Base-by-base conservation (phyloP, 495 filamentous ascomycete species). In the Penicillium psychrofluorescens region DNA sequence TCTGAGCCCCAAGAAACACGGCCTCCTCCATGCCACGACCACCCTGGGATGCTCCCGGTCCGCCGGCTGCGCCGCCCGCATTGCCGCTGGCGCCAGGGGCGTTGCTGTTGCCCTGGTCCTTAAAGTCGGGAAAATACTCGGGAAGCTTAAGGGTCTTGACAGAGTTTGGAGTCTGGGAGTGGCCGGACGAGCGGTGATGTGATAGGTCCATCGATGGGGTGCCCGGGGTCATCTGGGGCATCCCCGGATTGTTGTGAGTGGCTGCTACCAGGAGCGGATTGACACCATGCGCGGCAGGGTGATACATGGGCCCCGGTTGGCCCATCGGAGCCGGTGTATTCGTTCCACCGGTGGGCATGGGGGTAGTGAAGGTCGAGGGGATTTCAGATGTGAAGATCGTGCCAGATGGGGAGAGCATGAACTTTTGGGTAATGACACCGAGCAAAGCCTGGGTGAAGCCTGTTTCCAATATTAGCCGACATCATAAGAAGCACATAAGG, bases 301-400 rank as follows among this genome's bases (percentile, higher is more conserved):
- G 62, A 33, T 68, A 62, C 46, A 67, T 58, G 10, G 61, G 64
- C 2, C 67, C 64, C 7, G 71, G 63, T 38, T 64, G 59, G 33
- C 79, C 78, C 14, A 78, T 70, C 40, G 79, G 83, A 7, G 80
- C 84, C 0, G 92, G 92, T 0, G 92, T 98, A 60, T 90, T 91
- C 13, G 91, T 83, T 12, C 92, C 92, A 13, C 92, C 92, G 0
- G 92, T 98, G 6, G 87, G 90, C 32, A 81, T 74, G 9, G 92
- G 92, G 0, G 92, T 97, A 36, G 85, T 86, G 58, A 95, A 76
- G 63, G 90, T 88, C 1, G 86, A 92, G 13, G 90, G 90, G 30
- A 98, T 79, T 64, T 98, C 92, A 36, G 87, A 94, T 31, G 88
- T 95, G 74, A 98, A 98, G 55, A 97, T 97, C 31, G 90, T 95